Evolutionary conservation across 768 basidiomycete genomes (phyloP).

Genomic region (Lentinus brumalis): DNA sequence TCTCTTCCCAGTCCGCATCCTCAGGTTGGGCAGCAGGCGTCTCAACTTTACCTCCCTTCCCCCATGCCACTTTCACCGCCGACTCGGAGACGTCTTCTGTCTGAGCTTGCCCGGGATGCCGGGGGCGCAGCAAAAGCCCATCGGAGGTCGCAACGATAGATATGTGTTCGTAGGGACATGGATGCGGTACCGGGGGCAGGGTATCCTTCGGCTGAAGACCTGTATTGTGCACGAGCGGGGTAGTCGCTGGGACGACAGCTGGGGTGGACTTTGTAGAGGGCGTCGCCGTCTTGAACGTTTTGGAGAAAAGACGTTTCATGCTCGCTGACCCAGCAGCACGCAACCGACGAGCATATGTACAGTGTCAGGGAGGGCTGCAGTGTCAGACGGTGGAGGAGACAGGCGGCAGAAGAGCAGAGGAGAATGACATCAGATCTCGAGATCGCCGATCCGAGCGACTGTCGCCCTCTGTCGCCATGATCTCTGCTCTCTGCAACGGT

Average conservation of each 20-base stretch:
- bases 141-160: constrained; percentile 57
- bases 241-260: constrained; percentile 3
- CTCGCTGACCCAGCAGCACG: background rate
- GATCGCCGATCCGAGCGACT: background rate
- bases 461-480: background rate
- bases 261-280: constrained; percentile 5
- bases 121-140: constrained; percentile 71
- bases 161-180: constrained; percentile 70
- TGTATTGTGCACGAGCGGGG: constrained; percentile 26
- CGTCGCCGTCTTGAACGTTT: constrained; percentile 18
- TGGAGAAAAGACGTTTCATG: constrained; percentile 38
- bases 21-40: constrained; percentile 44
- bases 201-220: constrained; percentile 62
- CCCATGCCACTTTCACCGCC: constrained; percentile 61
- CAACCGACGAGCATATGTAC: constrained; percentile 6
- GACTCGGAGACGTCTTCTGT: constrained; percentile 26
- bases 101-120: constrained; percentile 26
- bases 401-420: background rate
- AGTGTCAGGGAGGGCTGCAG: background rate
- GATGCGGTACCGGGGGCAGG: constrained; percentile 74
- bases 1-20: constrained; percentile 53
- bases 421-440: constrained; percentile 8
- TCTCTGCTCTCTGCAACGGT: too few relatives aligned
- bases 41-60: constrained; percentile 54
- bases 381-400: background rate